Evolutionary conservation across 148 eudicot species (phyloP).

Genomic region (Rhododendron vialii): DNA sequence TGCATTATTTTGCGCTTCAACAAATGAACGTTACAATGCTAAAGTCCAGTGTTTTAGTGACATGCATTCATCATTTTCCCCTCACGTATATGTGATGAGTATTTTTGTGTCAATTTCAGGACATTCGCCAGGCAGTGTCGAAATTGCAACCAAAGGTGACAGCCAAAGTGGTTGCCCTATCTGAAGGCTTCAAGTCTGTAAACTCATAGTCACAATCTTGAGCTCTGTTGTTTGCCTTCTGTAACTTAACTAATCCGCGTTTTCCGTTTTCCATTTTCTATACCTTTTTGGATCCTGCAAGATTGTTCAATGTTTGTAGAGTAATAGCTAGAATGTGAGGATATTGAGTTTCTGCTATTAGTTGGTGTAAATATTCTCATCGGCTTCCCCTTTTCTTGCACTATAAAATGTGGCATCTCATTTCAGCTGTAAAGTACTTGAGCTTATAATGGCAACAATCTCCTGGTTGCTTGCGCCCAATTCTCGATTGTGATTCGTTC

Average conservation of each 20-base stretch:
- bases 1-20: background rate
- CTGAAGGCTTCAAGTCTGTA: constrained; percentile 84
- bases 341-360: background rate
- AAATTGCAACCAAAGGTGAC: constrained; percentile 78
- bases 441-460: background rate
- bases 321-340: background rate
- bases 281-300: background rate
- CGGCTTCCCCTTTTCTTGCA: background rate
- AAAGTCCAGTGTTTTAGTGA: background rate
- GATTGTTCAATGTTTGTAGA: background rate
- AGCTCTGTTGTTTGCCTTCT: background rate
- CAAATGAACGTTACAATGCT: background rate
- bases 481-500: background rate
- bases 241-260: background rate
- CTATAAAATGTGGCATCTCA: background rate
- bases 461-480: background rate
- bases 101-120: constrained; percentile 36
- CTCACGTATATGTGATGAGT: background rate
- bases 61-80: background rate
- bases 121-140: constrained; percentile 81
- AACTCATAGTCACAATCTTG: constrained; percentile 17
- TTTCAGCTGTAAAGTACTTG: background rate
- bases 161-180: constrained; percentile 75
- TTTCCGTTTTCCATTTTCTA: background rate
- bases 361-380: background rate